These are phyloP conservation scores for Aspergillus ruber DNA, from an alignment of 2,329 filamentous ascomycete species.

Conservation along the genomic window DNA sequence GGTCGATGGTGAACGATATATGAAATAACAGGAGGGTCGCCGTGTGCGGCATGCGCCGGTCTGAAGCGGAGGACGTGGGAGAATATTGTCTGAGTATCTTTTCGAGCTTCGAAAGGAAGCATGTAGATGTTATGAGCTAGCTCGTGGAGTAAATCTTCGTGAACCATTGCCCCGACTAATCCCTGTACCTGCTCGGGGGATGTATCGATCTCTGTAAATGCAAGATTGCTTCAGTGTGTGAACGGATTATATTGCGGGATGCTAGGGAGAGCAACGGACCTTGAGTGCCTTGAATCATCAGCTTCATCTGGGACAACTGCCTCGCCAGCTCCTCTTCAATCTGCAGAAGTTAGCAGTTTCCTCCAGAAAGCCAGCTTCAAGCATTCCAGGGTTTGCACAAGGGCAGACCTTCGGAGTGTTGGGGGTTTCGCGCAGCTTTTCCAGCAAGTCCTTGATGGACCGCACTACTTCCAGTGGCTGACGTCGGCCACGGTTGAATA, in stretches of 20 bases:
- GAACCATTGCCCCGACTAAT: constrained; percentile 75
- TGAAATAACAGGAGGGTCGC: constrained; percentile 76
- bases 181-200: constrained; percentile 82
- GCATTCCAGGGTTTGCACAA: constrained; percentile 2
- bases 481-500: constrained; percentile 59
- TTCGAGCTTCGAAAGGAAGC: constrained; percentile 90
- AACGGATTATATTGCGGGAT: not conserved
- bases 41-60: constrained; percentile 57
- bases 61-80: constrained; percentile 91
- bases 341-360: constrained; percentile 42
- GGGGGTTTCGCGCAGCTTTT: constrained; percentile 54
- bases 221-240: not conserved
- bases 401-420: constrained; percentile 49
- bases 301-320: constrained; percentile 83
- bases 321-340: constrained; percentile 79
- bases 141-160: constrained; percentile 80
- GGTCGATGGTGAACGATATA: constrained; percentile 83
- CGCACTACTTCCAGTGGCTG: constrained; percentile 56
- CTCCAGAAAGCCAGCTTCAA: constrained; percentile 9
- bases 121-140: constrained; percentile 76
- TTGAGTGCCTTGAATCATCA: constrained; percentile 85
- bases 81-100: constrained; percentile 92
- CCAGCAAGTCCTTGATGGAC: constrained; percentile 58
- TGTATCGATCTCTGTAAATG: constrained; percentile 66
- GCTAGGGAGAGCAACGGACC: constrained; percentile 45